Conservation (phyloP, 352 stramenopile species). For the Phytophthora chlamydospora region DNA sequence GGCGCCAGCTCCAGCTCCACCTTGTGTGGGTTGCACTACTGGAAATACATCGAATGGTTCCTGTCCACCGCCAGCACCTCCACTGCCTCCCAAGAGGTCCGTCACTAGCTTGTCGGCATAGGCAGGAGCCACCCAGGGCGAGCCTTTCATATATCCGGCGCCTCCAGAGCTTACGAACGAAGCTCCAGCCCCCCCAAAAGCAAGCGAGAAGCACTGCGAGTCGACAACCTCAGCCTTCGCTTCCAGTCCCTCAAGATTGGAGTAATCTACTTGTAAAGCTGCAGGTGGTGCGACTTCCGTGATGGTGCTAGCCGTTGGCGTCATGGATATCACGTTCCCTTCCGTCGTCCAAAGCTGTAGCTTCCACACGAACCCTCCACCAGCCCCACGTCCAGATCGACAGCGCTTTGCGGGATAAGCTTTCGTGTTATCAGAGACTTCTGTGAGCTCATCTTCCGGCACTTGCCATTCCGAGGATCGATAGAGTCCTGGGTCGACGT, state of each 20-base stretch:
- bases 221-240: constrained; percentile 62
- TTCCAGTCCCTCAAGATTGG: constrained; percentile 54
- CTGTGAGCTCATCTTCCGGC: constrained; percentile 45
- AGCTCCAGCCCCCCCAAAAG: constrained; percentile 88
- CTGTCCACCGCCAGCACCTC: constrained; percentile 84
- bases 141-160: constrained; percentile 53
- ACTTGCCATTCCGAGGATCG: constrained; percentile 60
- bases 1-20: constrained; percentile 90
- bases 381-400: constrained; percentile 71
- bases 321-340: constrained; percentile 83
- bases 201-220: constrained; percentile 88
- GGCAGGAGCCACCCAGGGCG: constrained; percentile 17
- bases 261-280: constrained; percentile 49
- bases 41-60: constrained; percentile 85
- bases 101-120: constrained; percentile 60
- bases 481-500: constrained; percentile 39
- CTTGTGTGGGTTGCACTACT: constrained; percentile 72
- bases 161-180: constrained; percentile 63
- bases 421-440: constrained; percentile 55
- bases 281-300: constrained; percentile 36
- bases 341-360: constrained; percentile 89
- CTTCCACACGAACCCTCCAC: constrained; percentile 90
- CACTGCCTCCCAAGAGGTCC: constrained; percentile 92
- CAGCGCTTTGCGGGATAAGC: constrained; percentile 81
- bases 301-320: constrained; percentile 63